Evolutionary conservation across 805 yeast species (phyloP).

Genomic region (Kodamaea lidongshanica): DNA sequence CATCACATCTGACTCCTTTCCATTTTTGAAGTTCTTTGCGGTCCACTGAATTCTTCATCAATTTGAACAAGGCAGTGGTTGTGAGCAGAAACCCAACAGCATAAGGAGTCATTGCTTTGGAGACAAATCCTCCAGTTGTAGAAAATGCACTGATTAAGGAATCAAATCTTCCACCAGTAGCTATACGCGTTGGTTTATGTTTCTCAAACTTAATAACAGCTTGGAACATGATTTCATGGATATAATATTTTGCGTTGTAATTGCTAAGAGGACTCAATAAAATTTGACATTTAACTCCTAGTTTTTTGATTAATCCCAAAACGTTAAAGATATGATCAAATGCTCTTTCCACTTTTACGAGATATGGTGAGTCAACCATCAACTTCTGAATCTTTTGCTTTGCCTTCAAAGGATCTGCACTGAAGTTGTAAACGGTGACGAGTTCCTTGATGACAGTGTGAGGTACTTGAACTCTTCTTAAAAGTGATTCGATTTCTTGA

Average conservation of each 20-base stretch:
- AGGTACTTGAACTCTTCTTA: conserved; percentile 62
- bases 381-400: conserved; percentile 55
- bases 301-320: conserved; percentile 42
- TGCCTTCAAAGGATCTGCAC: conserved; percentile 61
- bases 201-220: conserved; percentile 62
- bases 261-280: conserved; percentile 77
- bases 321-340: conserved; percentile 59
- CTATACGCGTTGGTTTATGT: conserved; percentile 46
- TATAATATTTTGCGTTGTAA: conserved; percentile 73
- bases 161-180: conserved; percentile 95
- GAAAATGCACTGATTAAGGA: conserved; percentile 60
- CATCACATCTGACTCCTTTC: conserved; percentile 60
- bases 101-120: conserved; percentile 21
- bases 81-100: conserved; percentile 89
- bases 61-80: conserved; percentile 32
- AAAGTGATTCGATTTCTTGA: conserved; percentile 44
- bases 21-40: conserved; percentile 14
- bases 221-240: conserved; percentile 83
- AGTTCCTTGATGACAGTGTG: conserved; percentile 79
- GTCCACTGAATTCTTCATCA: conserved; percentile 26
- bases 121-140: conserved; percentile 29
- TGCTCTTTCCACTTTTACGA: conserved; percentile 56
- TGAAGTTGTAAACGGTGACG: conserved; percentile 67
- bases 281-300: conserved; percentile 55
- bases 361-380: conserved; percentile 67